phyloP scores from a whole-genome alignment of 345 rosid genomes.

The Atalantia buxifolia region DNA sequence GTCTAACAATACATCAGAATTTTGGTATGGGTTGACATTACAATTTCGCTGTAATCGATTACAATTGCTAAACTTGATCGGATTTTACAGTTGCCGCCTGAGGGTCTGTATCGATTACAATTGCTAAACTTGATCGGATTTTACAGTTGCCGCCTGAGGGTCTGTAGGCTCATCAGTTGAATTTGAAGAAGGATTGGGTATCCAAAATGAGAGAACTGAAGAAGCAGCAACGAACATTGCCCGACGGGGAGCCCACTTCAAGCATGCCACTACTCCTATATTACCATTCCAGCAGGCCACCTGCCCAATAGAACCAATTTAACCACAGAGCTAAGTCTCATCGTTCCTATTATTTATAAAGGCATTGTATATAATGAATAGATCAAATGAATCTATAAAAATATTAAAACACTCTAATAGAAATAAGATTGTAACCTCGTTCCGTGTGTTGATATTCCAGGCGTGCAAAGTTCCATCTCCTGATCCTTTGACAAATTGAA shows the following conservation, averaged over 20 bases:
- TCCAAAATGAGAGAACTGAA: constrained; percentile 84
- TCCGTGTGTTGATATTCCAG: constrained; percentile 70
- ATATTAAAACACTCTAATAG: background rate
- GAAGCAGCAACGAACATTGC: constrained; percentile 91
- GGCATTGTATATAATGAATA: background rate
- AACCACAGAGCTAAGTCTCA: background rate
- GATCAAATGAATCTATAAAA: background rate
- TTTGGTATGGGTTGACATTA: background rate
- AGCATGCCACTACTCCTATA: constrained; percentile 73
- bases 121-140: constrained; percentile 25
- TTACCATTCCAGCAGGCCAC: constrained; percentile 78
- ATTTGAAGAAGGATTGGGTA: constrained; percentile 51
- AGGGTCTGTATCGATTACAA: constrained; percentile 3
- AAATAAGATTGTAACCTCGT: constrained; percentile 55
- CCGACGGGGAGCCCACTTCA: constrained; percentile 97
- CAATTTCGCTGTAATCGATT: background rate
- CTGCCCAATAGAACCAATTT: constrained; percentile 28
- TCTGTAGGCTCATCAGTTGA: constrained; percentile 24
- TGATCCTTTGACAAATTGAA: constrained; percentile 51
- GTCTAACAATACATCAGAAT: background rate
- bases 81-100: constrained; percentile 27
- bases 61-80: constrained; percentile 22
- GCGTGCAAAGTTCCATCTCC: constrained; percentile 94
- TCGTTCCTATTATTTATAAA: background rate
- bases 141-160: constrained; percentile 21